A percentile compares a stretch with the other conserved stretches of the same genome.
These are phyloP conservation scores for Phialocephala sp. DNA, from an alignment of 2,329 filamentous ascomycete species.

Conservation along the genomic window DNA sequence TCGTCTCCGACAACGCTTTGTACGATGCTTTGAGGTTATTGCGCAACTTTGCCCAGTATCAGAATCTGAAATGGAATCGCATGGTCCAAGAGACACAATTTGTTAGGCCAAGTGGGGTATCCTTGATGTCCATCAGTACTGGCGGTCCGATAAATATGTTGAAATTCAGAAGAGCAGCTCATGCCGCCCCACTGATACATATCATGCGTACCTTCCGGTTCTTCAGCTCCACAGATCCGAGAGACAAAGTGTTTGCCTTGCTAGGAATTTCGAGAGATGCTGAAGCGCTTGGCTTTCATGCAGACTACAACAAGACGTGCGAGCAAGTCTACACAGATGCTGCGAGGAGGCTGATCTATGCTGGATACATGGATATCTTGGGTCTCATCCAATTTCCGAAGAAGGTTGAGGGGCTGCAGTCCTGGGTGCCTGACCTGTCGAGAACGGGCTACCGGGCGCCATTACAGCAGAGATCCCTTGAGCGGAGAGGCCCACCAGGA, in stretches of 20 bases:
- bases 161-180: slow-evolving; percentile 22
- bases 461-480: slow-evolving; percentile 24
- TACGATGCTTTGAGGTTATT: slow-evolving; percentile 24
- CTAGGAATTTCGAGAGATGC: slow-evolving; percentile 27
- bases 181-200: slow-evolving; percentile 19
- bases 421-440: slow-evolving; percentile 30
- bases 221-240: slow-evolving; percentile 18
- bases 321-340: slow-evolving; percentile 25
- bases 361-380: slow-evolving; percentile 24
- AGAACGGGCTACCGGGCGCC: slow-evolving; percentile 13
- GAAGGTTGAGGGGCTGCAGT: slow-evolving; percentile 24
- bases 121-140: slow-evolving; percentile 21
- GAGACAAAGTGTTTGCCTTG: slow-evolving; percentile 29
- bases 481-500: slow-evolving; percentile 6
- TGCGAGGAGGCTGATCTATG: slow-evolving; percentile 21
- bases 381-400: slow-evolving; percentile 23
- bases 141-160: slow-evolving; percentile 21
- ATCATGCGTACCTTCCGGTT: slow-evolving; percentile 20
- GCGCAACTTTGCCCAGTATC: slow-evolving; percentile 26
- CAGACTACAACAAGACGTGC: slow-evolving; percentile 28
- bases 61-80: slow-evolving; percentile 17
- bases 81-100: slow-evolving; percentile 10
- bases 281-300: slow-evolving; percentile 11
- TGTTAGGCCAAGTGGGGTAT: slow-evolving; percentile 4
- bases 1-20: slow-evolving; percentile 14